Evolutionary conservation across 2,329 filamentous ascomycete species (phyloP), one percentile per base, ranked within the genome.

Genomic region (Diaporthe longicolla): DNA sequence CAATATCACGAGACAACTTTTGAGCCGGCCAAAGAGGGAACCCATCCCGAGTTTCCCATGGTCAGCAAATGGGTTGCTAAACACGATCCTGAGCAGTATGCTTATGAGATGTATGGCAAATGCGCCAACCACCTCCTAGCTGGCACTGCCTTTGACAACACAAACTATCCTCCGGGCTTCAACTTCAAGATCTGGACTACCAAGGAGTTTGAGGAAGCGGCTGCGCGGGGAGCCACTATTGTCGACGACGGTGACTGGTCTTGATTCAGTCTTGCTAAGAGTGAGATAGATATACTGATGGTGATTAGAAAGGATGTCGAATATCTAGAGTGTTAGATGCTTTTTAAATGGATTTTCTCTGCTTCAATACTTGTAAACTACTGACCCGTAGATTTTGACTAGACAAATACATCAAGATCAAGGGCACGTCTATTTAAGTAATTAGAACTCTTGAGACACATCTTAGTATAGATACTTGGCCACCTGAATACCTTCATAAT

Each of bases 231-330:
- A 9, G n/a, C n/a, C 24, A 52, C 50, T 24, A 52, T 52, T 52
- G 50, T 52, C n/a, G 50, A 52, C n/a, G 50, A 52, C n/a, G 50
- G 50, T 52, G 50, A 52, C 50, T 52, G 50, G 50, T 52, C 50
- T 52, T 52, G 50, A 52, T 24, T 19, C 50, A 52, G 50, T 19
- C 50, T 9, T 52, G 50, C 50, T 24, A 11, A 6, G 21, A 7
- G 50, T 24, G 50, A 52, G 10, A 2, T 26, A 52, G 50, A 52
- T 19, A 24, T 24, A 9, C n/a, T 52, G 2, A 24, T 19, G 50
- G 21, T 24, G n/a, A 6, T 24, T 26, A 24, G 40, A 52, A 13
- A 7, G 9, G n/a, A 52, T 52, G 4, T 52, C 7, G 21, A 21
- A 24, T 11, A 10, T 52, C 24, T 24, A 11, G 48, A 24, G 48